These are phyloP conservation scores for Neonectria sp. DNA, from an alignment of 2,329 filamentous ascomycete genomes.

Conservation along the genomic window DNA sequence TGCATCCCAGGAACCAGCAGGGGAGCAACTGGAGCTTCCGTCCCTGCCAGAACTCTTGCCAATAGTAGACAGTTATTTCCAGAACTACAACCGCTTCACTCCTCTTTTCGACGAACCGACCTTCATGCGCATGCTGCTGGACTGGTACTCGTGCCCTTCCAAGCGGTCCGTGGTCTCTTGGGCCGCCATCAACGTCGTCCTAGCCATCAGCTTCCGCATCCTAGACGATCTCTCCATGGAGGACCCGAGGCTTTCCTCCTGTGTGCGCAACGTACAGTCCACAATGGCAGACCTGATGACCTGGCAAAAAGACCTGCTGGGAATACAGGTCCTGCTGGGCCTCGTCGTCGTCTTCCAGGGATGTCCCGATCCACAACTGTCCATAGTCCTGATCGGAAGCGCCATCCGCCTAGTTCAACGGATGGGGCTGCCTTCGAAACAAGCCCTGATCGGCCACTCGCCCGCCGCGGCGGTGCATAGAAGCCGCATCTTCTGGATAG, in stretches of 20 bases:
- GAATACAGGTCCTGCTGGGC: conserved; percentile 53
- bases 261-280: conserved; percentile 50
- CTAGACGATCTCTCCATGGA: conserved; percentile 39
- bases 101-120: conserved; percentile 53
- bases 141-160: conserved; percentile 48
- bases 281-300: conserved; percentile 52
- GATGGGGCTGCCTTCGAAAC: conserved; percentile 50
- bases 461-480: conserved; percentile 41
- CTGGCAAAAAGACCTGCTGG: conserved; percentile 48
- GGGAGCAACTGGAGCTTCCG: conserved; percentile 33
- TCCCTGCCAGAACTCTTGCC: conserved; percentile 39
- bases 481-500: conserved; percentile 55
- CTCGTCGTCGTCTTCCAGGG: conserved; percentile 53
- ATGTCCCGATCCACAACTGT: conserved; percentile 49
- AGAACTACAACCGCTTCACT: conserved; percentile 39
- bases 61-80: conserved; percentile 40
- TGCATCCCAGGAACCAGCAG: neutral
- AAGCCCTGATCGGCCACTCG: conserved; percentile 6
- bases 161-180: conserved; percentile 42
- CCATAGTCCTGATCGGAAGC: conserved; percentile 51
- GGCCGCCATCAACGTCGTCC: conserved; percentile 54
- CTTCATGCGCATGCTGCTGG: conserved; percentile 53
- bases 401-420: conserved; percentile 53
- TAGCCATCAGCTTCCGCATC: conserved; percentile 51
- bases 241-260: conserved; percentile 41